Base-by-base conservation (phyloP, 345 rosid genomes). In the Eucalyptus sp. region DNA sequence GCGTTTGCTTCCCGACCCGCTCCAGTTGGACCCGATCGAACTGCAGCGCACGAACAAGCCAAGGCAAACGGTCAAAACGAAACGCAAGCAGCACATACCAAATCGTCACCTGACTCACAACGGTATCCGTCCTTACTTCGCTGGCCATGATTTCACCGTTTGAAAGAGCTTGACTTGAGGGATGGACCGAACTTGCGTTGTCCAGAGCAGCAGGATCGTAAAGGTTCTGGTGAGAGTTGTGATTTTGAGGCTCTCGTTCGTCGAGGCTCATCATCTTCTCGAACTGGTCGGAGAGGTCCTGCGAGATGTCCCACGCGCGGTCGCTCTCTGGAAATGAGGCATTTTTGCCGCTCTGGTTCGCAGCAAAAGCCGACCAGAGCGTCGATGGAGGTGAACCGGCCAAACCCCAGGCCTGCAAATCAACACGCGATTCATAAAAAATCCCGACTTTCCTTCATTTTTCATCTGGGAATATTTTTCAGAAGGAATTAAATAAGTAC, bases 91-190 rank as follows among this genome's bases (percentile, higher is more conserved):
- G 10, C 87, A 4, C 52, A 50, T 25, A 50, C 62, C 87, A 3
- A 50, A 33, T 41, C 13, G 18, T 51, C 76, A 86, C 43, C 64
- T 25, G 33, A 81, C 83, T 43, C 44, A 18, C 20, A 17, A 86
- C 29, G 43, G 43, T 29, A 86, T 16, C 24, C 27, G 71, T n/a
- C 48, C 84, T 87, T 92, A 95, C 96, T 88, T 94, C 95, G 89
- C 94, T 68, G 46, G 94, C 93, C 91, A 93, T 90, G 88, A 94
- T 94, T 95, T 93, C 96, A 44, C 92, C 91, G 88, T 93, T 96
- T 87, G 93, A 94, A 10, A 95, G 90, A 79, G 95, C 93, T 92
- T 94, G 96, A 90, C 92, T 95, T 13, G 94, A 90, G 66, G 89
- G 93, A 86, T 93, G 92, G 33, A 87, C 91, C 49, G 51, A 71